These are phyloP conservation scores for Sordaria brevicollis DNA, from an alignment of 495 filamentous ascomycete genomes.

Conservation along the genomic window DNA sequence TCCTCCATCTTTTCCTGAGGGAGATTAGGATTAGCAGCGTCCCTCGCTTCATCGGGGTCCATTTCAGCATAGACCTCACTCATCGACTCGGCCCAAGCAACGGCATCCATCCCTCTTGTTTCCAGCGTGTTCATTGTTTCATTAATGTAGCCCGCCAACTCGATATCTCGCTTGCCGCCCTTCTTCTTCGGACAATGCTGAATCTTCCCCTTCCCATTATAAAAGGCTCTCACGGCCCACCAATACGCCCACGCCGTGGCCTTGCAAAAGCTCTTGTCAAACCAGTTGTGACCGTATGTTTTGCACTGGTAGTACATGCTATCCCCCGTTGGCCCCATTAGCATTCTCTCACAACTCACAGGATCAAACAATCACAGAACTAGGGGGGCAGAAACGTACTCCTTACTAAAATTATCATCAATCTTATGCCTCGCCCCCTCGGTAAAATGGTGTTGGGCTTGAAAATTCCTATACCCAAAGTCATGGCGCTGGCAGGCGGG, in stretches of 20 bases:
- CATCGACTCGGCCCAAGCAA: no score
- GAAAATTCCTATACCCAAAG: neutral
- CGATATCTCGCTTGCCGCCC: no score
- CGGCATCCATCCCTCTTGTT: neutral
- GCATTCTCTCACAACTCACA: neutral
- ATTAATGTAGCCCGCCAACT: no score
- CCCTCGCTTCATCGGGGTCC: neutral
- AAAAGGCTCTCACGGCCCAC: neutral
- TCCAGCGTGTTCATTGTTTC: no score
- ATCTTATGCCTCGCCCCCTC: neutral
- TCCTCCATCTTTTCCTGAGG: neutral
- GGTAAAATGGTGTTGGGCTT: neutral
- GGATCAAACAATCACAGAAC: no score
- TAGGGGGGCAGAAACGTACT: neutral
- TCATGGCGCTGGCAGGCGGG: neutral
- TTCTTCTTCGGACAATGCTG: no score
- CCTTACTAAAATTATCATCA: neutral
- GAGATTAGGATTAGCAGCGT: neutral
- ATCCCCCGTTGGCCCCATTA: neutral
- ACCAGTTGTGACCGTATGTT: neutral
- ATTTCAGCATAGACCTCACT: neutral
- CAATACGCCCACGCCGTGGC: neutral
- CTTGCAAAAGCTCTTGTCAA: neutral
- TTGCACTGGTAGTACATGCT: neutral
- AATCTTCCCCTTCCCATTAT: no score